Evolutionary conservation across 1,284 basidiomycete genomes (phyloP).

Genomic region (Austroboletus novae-zelandiae): DNA sequence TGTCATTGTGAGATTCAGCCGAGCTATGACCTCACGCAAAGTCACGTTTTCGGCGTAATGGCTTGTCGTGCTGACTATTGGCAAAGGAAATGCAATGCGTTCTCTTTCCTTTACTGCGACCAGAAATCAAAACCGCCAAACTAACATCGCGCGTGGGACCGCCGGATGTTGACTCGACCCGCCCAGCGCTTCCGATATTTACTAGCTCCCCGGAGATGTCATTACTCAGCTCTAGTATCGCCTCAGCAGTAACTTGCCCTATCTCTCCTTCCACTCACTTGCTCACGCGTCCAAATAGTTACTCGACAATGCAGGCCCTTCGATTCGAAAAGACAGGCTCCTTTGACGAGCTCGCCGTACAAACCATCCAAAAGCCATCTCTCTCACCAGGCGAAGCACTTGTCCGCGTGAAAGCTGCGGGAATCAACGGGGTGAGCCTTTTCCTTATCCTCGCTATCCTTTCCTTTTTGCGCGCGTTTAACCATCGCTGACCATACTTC

Average conservation of each 20-base stretch:
- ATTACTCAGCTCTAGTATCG: no score
- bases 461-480: neutral
- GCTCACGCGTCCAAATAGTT: neutral
- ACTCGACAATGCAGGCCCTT: constrained; percentile 30
- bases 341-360: constrained; percentile 24
- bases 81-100: no score
- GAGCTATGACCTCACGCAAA: neutral
- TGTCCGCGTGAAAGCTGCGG: constrained; percentile 31
- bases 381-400: constrained; percentile 33
- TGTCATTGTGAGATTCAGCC: neutral
- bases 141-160: no score
- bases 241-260: neutral
- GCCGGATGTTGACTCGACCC: neutral
- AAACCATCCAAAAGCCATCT: constrained; percentile 21
- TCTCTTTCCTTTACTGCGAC: no score
- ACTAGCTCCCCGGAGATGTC: neutral
- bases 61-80: no score
- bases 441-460: neutral
- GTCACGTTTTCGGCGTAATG: no score
- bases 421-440: constrained; percentile 31
- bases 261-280: neutral
- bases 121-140: neutral
- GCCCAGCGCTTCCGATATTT: neutral
- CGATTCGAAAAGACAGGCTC: constrained; percentile 33
- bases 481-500: no score